Conservation (phyloP, 306 rosid species). For the Quercus wislizeni region DNA sequence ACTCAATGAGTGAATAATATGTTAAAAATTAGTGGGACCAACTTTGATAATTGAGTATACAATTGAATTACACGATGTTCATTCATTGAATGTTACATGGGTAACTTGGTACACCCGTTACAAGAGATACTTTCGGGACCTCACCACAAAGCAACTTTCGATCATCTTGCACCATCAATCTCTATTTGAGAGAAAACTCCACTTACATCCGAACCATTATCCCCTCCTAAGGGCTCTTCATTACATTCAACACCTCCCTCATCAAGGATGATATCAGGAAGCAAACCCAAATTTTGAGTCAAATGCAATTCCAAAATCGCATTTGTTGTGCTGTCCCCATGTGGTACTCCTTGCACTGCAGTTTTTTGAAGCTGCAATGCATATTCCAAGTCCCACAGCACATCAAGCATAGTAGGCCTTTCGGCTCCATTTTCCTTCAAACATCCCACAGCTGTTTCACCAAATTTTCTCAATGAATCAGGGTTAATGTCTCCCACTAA, state of each 20-base stretch:
- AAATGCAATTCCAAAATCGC: slow-evolving; percentile 27
- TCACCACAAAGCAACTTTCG: too few relatives aligned
- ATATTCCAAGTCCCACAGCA: slow-evolving; percentile 58
- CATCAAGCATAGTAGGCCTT: slow-evolving; percentile 51
- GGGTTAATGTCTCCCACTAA: too few relatives aligned
- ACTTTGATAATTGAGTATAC: too few relatives aligned
- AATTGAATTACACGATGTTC: too few relatives aligned
- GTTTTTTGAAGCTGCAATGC: slow-evolving; percentile 48
- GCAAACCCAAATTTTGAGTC: slow-evolving; percentile 26
- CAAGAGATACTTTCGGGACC: too few relatives aligned
- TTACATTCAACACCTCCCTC: slow-evolving; percentile 18
- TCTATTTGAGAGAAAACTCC: slow-evolving; percentile 34
- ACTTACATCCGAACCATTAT: slow-evolving; percentile 23
- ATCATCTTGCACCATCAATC: slow-evolving; percentile 30
- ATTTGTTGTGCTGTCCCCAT: slow-evolving; percentile 35
- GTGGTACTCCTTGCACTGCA: slow-evolving; percentile 9
- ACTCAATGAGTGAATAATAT: too few relatives aligned
- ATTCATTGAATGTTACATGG: too few relatives aligned
- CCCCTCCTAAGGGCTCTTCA: slow-evolving; percentile 14
- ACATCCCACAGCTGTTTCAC: too few relatives aligned
- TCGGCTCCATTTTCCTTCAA: too few relatives aligned
- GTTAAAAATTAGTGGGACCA: too few relatives aligned
- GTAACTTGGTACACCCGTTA: too few relatives aligned
- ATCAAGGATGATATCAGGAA: slow-evolving; percentile 27
- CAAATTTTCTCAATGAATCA: too few relatives aligned